These are phyloP conservation scores for Stygiomarasmius scandens DNA, from an alignment of 1,284 basidiomycete genomes.

Conservation along the genomic window DNA sequence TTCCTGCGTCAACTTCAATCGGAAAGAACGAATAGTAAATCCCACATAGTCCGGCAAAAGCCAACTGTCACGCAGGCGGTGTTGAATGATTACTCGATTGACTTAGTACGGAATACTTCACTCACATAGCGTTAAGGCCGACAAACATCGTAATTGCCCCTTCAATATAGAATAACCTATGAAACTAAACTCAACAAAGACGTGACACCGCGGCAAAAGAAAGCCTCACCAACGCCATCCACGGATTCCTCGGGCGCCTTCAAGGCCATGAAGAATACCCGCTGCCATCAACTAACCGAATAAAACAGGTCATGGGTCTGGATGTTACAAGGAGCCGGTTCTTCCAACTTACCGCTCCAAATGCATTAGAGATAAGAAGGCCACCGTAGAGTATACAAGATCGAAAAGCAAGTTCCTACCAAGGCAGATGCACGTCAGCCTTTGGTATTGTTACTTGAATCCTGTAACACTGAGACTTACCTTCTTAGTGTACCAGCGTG, in stretches of 20 bases:
- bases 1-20: not conserved
- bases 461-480: constrained; percentile 35
- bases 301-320: not conserved
- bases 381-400: constrained; percentile 72
- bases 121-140: constrained; percentile 59
- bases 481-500: constrained; percentile 69
- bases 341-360: constrained; percentile 60
- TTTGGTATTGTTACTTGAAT: too few species aligned
- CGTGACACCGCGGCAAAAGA: not conserved
- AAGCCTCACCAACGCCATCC: constrained; percentile 68
- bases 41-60: constrained; percentile 58
- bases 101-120: not conserved
- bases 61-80: constrained; percentile 38
- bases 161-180: constrained; percentile 65
- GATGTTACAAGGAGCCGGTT: not conserved
- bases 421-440: not conserved
- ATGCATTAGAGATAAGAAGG: constrained; percentile 75
- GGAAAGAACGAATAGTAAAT: constrained; percentile 5
- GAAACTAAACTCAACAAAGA: not conserved
- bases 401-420: constrained; percentile 68
- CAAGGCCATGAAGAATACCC: constrained; percentile 70
- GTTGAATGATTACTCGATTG: not conserved
- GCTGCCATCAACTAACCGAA: constrained; percentile 61
- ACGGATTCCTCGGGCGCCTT: constrained; percentile 64
- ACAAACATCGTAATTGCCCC: constrained; percentile 59